Evolutionary conservation across 371 early-diverging fungal species (phyloP), one percentile per base, ranked within the genome.

Genomic region (Chytridiales sp.): DNA sequence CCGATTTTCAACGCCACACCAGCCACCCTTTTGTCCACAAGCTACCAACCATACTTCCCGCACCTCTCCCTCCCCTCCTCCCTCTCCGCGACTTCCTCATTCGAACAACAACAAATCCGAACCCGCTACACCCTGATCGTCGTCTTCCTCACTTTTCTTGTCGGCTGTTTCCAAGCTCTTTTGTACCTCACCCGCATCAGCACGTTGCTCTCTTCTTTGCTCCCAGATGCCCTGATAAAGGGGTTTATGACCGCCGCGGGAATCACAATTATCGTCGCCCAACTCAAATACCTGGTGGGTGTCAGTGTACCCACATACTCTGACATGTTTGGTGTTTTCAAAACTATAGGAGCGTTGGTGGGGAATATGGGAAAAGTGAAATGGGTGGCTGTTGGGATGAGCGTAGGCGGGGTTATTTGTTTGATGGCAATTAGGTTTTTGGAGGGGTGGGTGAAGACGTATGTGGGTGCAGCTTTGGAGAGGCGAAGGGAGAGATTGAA

Each of bases 211-310:
- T 67, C 60, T 44, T 59, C 3, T 30, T 36, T 78, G 9, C 61
- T 81, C 9, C 78, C 80, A 0, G 67, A 70, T 38, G 56, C 66
- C 3, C 66, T 81, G 2, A 66, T 79, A 27, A 64, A 66, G 6
- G 82, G 76, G 22, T 78, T 80, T 60, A 79, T 75, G 46, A 70
- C 74, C 0, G 79, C 74, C 17, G 68, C 75, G 1, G 78, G 69
- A 43, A 65, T 79, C 26, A 70, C 70, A 34, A 79, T 81, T n/a
- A 72, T 70, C 21, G 70, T 75, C 0, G 66, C 78, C 9, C 82
- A 81, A 46, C 43, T 80, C 32, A 74, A 76, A 29, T 68, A 72
- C 46, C 63, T 79, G 21, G 53, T 80, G 44, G 82, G 82, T 13
- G n/a, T 81, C 52, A 59, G 51, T 32, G 29, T 48, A 4, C 42